Conservation (phyloP, 208 protist species). For the Trypanosoma vivax region DNA sequence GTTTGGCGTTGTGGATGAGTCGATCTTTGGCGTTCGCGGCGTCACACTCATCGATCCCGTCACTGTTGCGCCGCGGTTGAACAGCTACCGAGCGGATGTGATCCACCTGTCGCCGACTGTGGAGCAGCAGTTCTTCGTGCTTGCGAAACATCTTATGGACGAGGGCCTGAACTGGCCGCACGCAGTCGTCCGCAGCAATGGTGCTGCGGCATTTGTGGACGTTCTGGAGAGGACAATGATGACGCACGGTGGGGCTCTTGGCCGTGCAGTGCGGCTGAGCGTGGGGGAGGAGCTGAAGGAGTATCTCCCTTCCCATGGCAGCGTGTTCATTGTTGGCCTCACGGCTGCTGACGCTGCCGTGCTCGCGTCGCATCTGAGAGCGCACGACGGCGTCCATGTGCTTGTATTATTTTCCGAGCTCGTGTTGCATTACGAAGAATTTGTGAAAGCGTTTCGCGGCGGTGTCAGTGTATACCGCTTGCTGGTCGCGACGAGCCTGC, state of each 20-base stretch:
- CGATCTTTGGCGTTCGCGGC: slow-evolving; percentile 5
- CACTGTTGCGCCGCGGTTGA: not conserved
- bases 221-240: not conserved
- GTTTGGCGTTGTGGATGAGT: slow-evolving; percentile 1
- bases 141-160: slow-evolving; percentile 7
- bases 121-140: slow-evolving; percentile 21
- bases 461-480: not conserved
- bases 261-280: not conserved
- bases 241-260: not conserved
- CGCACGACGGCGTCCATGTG: not conserved
- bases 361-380: not conserved
- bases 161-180: not conserved
- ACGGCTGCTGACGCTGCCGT: not conserved
- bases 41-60: slow-evolving; percentile 12
- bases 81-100: slow-evolving; percentile 3
- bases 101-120: slow-evolving; percentile 16
- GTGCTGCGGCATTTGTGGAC: not conserved
- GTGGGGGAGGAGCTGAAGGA: not conserved
- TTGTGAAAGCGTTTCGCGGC: not conserved
- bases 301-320: not conserved
- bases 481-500: slow-evolving; percentile 1
- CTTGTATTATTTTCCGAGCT: slow-evolving; percentile 1
- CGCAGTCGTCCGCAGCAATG: not conserved
- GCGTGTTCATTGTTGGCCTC: slow-evolving; percentile 4
- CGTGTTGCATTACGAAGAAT: not conserved